Evolutionary conservation across 768 basidiomycete species (phyloP).

Genomic region (Kockovaella imperatae): DNA sequence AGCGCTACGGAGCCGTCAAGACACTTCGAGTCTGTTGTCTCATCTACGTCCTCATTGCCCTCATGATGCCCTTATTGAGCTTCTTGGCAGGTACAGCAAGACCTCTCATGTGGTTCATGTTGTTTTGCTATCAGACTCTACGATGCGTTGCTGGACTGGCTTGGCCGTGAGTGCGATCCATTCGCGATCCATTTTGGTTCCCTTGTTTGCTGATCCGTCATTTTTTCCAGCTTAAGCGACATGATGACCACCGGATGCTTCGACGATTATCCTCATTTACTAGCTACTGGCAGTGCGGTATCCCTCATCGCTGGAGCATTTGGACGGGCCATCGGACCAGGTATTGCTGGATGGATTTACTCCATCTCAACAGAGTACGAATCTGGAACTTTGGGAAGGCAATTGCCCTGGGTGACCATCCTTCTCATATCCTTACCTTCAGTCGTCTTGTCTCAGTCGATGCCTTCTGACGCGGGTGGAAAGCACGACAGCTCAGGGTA

Average conservation of each 20-base stretch:
- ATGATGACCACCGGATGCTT: constrained; percentile 15
- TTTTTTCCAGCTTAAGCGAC: constrained; percentile 8
- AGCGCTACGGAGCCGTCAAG: constrained; percentile 9
- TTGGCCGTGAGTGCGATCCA: constrained; percentile 18
- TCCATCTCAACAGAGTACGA: constrained; percentile 28
- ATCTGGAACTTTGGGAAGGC: constrained; percentile 16
- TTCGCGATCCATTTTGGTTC: background rate
- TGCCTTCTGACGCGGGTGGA: constrained; percentile 1
- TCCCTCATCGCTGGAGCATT: constrained; percentile 22
- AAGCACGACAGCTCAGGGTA: constrained; percentile 10
- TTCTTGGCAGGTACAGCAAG: constrained; percentile 8
- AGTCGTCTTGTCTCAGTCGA: constrained; percentile 7
- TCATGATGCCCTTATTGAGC: constrained; percentile 24
- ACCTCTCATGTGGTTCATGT: constrained; percentile 15
- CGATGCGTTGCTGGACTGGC: constrained; percentile 16
- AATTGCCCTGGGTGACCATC: constrained; percentile 25
- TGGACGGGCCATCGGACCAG: constrained; percentile 28
- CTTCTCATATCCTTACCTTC: constrained; percentile 12
- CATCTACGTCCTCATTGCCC: constrained; percentile 13
- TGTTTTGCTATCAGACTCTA: constrained; percentile 4
- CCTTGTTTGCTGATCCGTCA: background rate
- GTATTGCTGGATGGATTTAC: constrained; percentile 28
- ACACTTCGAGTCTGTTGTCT: constrained; percentile 6
- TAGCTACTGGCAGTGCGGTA: constrained; percentile 25
- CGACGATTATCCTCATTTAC: constrained; percentile 27